phyloP scores from a whole-genome alignment of 2,329 filamentous ascomycete genomes.

The Fusarium avenaceum region DNA sequence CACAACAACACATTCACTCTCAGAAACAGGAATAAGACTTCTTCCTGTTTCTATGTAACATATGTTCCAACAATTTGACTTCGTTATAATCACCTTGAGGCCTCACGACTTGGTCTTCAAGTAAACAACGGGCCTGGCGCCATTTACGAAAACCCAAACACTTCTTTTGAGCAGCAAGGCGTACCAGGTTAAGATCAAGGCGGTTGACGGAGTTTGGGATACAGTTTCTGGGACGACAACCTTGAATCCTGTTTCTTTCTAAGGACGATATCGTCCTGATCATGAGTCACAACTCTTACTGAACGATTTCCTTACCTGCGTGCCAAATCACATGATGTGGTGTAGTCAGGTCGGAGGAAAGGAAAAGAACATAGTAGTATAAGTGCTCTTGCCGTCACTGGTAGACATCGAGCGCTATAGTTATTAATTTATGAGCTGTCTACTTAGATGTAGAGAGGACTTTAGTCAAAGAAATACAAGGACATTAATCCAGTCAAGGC shows the following conservation, averaged over 20 bases:
- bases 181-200: constrained; percentile 44
- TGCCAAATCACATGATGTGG: constrained; percentile 29
- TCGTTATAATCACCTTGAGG: constrained; percentile 25
- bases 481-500: constrained; percentile 18
- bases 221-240: constrained; percentile 32
- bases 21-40: constrained; percentile 29
- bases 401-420: constrained; percentile 28
- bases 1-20: constrained; percentile 32
- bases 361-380: constrained; percentile 10
- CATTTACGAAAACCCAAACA: constrained; percentile 41
- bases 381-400: constrained; percentile 16
- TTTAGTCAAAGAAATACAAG: constrained; percentile 13
- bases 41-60: constrained; percentile 39
- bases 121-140: constrained; percentile 38
- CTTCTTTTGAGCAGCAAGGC: constrained; percentile 48
- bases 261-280: constrained; percentile 26
- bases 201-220: constrained; percentile 45
- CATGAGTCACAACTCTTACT: constrained; percentile 27
- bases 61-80: constrained; percentile 42
- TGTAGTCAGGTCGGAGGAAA: constrained; percentile 31
- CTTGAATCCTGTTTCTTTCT: constrained; percentile 39
- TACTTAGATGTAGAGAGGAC: constrained; percentile 14
- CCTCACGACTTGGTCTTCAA: constrained; percentile 15
- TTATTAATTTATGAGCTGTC: constrained; percentile 12
- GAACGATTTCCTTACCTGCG: constrained; percentile 27